Base-by-base conservation (phyloP, 495 filamentous ascomycete genomes). In the Poronia punctata region DNA sequence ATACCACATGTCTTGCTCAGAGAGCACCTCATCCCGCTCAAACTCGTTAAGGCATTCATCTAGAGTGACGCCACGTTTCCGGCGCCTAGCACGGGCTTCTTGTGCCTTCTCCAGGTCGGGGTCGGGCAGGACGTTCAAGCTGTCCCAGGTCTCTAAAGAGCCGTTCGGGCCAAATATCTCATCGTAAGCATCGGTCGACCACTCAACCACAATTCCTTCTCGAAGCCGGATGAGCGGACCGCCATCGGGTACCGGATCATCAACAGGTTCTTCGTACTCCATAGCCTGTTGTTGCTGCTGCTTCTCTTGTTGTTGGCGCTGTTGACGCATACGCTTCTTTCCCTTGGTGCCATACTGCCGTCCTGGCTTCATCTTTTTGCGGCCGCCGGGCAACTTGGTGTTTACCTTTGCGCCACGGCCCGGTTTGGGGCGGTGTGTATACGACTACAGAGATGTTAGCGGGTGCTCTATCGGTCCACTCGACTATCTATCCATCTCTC, bases 1-100 rank as follows among this genome's bases (percentile, higher is more conserved):
- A 53, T 86, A 96, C 92, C 92, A 98, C 20, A 86, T 88, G 54
- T 98, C 90, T 48, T 88, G 84, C 56, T 93, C 86, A 0, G 88
- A 94, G 3, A 98, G 68, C 28, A 95, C 80, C 57, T 98, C 92
- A 41, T 86, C 80, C 57, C 86, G 90, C 53, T 88, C 86, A 46
- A 95, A 96, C 58, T 97, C 90, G 25, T 86, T 80, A 19, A 98
- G 75, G 53, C 92, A 98, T 50, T 95, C 85, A 30, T 88, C 79
- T n/a, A 98, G 72, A 17, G 77, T 79, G 36, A 95, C 77, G 14
- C 92, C 92, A 33, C 73, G 62, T 62, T 81, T 83, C 46, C 72
- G 74, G 14, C 86, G 80, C 8, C 62, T 64, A 19, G 65, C 59
- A 1, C 87, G 79, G 19, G 70, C 62, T 9, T 65, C 66, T 40